Conservation (phyloP, 176 grass and related monocot species). For the Panicum miliaceum region DNA sequence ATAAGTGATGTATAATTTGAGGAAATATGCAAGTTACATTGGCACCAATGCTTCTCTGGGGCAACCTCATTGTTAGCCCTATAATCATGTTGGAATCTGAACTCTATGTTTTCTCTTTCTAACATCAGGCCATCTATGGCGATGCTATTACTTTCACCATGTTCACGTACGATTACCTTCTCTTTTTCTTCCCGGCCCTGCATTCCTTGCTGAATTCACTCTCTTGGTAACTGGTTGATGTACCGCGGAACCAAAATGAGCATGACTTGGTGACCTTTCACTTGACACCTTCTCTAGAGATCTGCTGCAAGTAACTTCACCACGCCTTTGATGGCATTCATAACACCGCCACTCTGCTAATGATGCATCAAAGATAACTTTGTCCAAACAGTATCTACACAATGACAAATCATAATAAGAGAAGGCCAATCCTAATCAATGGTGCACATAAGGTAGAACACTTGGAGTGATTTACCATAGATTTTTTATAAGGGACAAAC, state of each 20-base stretch:
- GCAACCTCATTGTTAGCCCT: not conserved
- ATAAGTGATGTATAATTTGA: not conserved
- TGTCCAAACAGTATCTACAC: constrained; percentile 46
- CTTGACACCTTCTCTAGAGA: constrained; percentile 26
- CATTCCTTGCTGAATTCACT: constrained; percentile 12
- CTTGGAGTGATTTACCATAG: not conserved
- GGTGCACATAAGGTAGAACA: not conserved
- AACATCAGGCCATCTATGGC: not conserved
- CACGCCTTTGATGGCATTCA: constrained; percentile 34
- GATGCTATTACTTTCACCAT: not conserved
- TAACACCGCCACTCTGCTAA: constrained; percentile 36
- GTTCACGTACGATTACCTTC: not conserved
- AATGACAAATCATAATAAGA: constrained; percentile 23
- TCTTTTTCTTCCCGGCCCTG: constrained; percentile 13
- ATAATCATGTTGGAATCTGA: not conserved
- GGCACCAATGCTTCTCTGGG: not conserved
- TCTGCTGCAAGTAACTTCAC: constrained; percentile 8
- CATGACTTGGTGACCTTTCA: not conserved
- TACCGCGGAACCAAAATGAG: not conserved
- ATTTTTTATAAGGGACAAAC: not conserved
- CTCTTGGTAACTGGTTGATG: constrained; percentile 12
- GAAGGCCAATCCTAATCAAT: not conserved
- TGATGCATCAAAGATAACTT: constrained; percentile 38
- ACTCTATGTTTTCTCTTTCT: constrained; percentile 8
- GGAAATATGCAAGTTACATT: not conserved